Percentiles rank a stretch among this genome's conserved stretches.
phyloP scores from a whole-genome alignment of 1,139 yeast genomes.

The Sugiyamaella grinbergsii region DNA sequence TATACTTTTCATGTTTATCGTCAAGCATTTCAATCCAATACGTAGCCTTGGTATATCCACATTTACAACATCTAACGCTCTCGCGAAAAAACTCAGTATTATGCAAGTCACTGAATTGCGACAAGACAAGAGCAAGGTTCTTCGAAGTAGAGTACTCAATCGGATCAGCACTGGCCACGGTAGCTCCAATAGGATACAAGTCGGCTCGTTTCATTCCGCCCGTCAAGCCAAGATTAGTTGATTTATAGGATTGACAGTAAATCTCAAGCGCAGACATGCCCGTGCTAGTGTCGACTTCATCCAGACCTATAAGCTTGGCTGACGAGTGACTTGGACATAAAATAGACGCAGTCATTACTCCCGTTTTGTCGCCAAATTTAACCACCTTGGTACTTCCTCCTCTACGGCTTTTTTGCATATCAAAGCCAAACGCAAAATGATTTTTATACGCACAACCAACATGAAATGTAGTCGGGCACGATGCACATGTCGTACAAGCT shows the following conservation, averaged over 20 bases:
- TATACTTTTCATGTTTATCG: constrained; percentile 7
- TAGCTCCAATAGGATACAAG: constrained; percentile 2
- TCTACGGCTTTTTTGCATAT: constrained; percentile 30
- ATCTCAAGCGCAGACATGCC: constrained; percentile 39
- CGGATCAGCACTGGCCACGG: background rate
- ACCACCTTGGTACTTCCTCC: constrained; percentile 35
- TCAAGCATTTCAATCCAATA: constrained; percentile 10
- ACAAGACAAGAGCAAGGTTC: constrained; percentile 11
- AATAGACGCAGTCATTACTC: constrained; percentile 39
- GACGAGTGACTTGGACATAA: constrained; percentile 38
- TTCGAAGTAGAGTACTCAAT: background rate
- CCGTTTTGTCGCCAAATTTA: constrained; percentile 45
- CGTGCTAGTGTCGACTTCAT: constrained; percentile 31
- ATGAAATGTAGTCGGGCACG: constrained; percentile 52
- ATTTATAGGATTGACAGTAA: constrained; percentile 37
- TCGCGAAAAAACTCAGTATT: background rate
- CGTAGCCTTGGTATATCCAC: constrained; percentile 13
- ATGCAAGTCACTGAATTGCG: constrained; percentile 7
- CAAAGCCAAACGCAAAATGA: constrained; percentile 41
- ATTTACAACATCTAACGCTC: background rate
- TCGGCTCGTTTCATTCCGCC: constrained; percentile 35
- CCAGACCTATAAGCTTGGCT: constrained; percentile 24
- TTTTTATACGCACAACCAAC: constrained; percentile 62
- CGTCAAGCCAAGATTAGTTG: constrained; percentile 25
- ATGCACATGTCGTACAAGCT: constrained; percentile 47